Percentiles rank a stretch among this genome's conserved stretches.
Conservation (phyloP, 2,329 filamentous ascomycete genomes). For the Tetracladium maxilliforme region DNA sequence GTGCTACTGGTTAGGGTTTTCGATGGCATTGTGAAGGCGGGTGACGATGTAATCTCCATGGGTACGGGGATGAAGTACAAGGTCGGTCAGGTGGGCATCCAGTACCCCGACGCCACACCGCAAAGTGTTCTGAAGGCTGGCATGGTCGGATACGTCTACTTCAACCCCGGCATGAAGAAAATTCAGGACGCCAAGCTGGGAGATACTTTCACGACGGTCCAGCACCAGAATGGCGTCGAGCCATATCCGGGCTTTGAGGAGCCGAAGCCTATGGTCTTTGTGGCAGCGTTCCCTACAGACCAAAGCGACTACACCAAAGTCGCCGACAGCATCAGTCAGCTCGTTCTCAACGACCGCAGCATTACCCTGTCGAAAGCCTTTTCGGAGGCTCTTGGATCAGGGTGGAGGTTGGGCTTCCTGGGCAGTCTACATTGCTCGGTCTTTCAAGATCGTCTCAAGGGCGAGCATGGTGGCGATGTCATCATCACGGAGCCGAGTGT, state of each 20-base stretch:
- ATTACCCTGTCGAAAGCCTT: conserved; percentile 90
- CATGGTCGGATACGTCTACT: conserved; percentile 91
- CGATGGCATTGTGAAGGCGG: conserved; percentile 68
- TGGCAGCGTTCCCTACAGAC: conserved; percentile 89
- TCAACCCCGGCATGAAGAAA: conserved; percentile 96
- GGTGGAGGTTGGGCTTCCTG: conserved; percentile 87
- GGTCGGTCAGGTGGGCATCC: conserved; percentile 92
- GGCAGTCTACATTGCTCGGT: conserved; percentile 99
- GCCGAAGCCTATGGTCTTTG: conserved; percentile 97
- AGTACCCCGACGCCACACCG: conserved; percentile 77
- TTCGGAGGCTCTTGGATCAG: conserved; percentile 83
- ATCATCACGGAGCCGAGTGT: conserved; percentile 96
- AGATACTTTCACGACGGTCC: conserved; percentile 81
- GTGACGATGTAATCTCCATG: conserved; percentile 76
- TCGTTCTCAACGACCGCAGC: conserved; percentile 88
- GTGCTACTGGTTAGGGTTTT: conserved; percentile 85
- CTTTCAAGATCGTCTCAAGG: conserved; percentile 85
- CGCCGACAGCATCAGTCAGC: conserved; percentile 86
- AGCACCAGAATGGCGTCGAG: conserved; percentile 60
- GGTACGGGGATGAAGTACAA: conserved; percentile 82
- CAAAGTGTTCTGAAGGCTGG: conserved; percentile 73
- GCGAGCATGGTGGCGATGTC: conserved; percentile 88
- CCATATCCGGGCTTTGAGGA: conserved; percentile 89
- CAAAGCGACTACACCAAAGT: conserved; percentile 75
- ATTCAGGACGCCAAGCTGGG: conserved; percentile 93